These are phyloP conservation scores for Anisodus acutangulus DNA, from an alignment of 257 asterid genomes.

Conservation along the genomic window DNA sequence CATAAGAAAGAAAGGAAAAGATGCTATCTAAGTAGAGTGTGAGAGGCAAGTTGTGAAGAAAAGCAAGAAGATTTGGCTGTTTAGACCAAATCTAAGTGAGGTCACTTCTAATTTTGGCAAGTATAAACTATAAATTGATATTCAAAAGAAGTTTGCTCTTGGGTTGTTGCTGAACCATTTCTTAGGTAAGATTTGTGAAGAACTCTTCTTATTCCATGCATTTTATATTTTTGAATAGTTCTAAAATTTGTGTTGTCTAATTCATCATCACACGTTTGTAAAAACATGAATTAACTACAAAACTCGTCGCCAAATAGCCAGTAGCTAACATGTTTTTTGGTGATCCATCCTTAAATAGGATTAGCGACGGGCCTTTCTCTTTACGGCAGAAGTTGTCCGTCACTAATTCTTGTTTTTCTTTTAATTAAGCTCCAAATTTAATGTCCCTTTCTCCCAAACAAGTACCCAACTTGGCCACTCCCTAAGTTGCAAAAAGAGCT, in stretches of 20 bases:
- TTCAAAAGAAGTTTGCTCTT: not conserved
- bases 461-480: not conserved
- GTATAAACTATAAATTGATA: conserved; percentile 10
- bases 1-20: conserved; percentile 2
- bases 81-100: conserved; percentile 11
- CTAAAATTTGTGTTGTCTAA: not conserved
- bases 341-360: not conserved
- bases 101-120: conserved; percentile 4
- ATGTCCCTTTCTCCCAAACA: not conserved
- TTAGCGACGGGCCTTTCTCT: not conserved
- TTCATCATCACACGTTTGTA: not conserved
- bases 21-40: not conserved
- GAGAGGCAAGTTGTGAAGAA: not conserved
- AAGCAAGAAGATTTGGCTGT: conserved; percentile 21
- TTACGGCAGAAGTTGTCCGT: not conserved
- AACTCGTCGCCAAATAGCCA: not conserved
- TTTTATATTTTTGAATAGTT: not conserved
- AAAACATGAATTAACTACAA: too few relatives aligned
- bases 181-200: not conserved
- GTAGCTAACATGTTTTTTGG: not conserved
- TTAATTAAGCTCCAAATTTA: not conserved
- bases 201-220: not conserved
- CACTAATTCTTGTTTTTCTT: not conserved
- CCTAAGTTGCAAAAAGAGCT: not conserved
- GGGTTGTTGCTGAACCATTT: not conserved